Evolutionary conservation across 2,329 filamentous ascomycete species (phyloP).

Genomic region (Beauveria sp.): DNA sequence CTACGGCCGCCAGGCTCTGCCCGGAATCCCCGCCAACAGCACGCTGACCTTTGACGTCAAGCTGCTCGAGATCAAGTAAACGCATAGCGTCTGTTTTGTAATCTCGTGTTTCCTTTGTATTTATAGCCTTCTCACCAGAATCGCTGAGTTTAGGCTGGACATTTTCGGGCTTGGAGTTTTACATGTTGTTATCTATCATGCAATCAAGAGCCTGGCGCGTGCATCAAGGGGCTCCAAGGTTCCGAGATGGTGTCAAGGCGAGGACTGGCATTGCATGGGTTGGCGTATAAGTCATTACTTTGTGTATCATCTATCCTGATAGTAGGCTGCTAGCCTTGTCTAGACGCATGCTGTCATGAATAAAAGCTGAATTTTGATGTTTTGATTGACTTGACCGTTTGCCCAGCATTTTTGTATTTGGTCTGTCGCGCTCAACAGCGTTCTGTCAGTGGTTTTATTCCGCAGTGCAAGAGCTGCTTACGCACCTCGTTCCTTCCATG

Average conservation of each 20-base stretch:
- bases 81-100: constrained; percentile 4
- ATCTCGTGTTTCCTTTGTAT: constrained; percentile 14
- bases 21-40: constrained; percentile 87
- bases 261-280: constrained; percentile 42
- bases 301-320: constrained; percentile 20
- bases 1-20: constrained; percentile 77
- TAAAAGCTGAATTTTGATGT: constrained; percentile 8
- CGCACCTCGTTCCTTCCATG: background rate
- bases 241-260: constrained; percentile 34
- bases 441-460: background rate
- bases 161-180: constrained; percentile 15
- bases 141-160: constrained; percentile 1
- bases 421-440: background rate
- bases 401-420: background rate
- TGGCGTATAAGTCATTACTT: constrained; percentile 30
- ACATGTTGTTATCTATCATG: constrained; percentile 29
- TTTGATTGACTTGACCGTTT: background rate
- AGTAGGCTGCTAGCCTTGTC: constrained; percentile 1
- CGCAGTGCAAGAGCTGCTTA: background rate
- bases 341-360: constrained; percentile 1
- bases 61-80: constrained; percentile 74
- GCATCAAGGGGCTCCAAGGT: background rate
- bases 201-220: constrained; percentile 39
- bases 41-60: constrained; percentile 89
- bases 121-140: constrained; percentile 9